Conservation (phyloP, 768 basidiomycete genomes). For the Russula sp. region DNA sequence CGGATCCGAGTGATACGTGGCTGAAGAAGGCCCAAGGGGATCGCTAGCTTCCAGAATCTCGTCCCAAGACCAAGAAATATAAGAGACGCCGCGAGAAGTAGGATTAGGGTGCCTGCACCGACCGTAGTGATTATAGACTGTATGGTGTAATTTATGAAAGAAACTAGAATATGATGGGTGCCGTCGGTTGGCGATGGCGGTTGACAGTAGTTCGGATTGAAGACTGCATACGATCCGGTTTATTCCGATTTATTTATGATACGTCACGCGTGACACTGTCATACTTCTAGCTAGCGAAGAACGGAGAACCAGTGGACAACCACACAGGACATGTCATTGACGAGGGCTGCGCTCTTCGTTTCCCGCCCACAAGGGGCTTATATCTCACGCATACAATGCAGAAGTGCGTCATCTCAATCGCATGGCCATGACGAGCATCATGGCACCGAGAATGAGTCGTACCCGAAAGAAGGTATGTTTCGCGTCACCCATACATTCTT, state of each 20-base stretch:
- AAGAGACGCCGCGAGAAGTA: conserved; percentile 10
- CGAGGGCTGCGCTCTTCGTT: conserved; percentile 19
- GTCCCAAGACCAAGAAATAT: conserved; percentile 16
- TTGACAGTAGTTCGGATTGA: background rate
- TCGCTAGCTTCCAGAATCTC: conserved; percentile 12
- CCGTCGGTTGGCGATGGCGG: background rate
- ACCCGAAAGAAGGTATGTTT: conserved; percentile 59
- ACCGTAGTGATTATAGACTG: conserved; percentile 6
- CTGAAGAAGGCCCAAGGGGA: background rate
- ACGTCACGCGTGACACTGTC: background rate
- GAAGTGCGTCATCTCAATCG: conserved; percentile 30
- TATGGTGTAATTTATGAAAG: conserved; percentile 20
- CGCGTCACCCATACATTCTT: background rate
- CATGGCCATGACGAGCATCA: conserved; percentile 41
- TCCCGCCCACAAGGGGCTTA: conserved; percentile 15
- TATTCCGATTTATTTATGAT: background rate
- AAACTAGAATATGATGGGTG: conserved; percentile 2
- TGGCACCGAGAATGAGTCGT: conserved; percentile 44
- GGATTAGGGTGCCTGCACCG: conserved; percentile 27
- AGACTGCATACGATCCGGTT: background rate
- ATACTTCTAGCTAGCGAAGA: too few relatives aligned
- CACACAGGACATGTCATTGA: conserved; percentile 21
- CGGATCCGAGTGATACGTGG: conserved; percentile 11
- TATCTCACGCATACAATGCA: conserved; percentile 32
- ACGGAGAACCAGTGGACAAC: background rate